Evolutionary conservation across 2,329 filamentous ascomycete species (phyloP), one percentile per base, ranked within the genome.

Genomic region (Metarhizium guizhouense): DNA sequence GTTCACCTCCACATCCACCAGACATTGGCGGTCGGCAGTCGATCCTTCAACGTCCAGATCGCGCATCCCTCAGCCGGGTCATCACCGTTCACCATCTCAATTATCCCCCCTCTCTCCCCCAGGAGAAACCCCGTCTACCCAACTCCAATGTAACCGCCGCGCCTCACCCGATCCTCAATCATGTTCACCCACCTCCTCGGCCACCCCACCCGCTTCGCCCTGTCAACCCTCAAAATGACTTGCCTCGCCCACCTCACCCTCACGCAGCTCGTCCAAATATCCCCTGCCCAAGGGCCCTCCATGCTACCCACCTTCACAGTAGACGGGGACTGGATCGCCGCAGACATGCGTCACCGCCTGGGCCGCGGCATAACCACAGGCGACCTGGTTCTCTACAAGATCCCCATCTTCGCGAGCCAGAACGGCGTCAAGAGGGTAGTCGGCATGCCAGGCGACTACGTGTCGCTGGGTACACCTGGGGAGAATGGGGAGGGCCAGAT

Each of bases 281-380:
- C 79, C 20, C 70, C 76, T 4, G 84, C 84, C 16, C 76, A 76
- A 30, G 93, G 93, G 2, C 84, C 90, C 3, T 93, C 88, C 18
- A 97, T 97, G 94, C 80, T 94, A 52, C 93, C 93, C 7, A 96
- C 90, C 0, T 84, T 96, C 58, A 76, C 79, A 29, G 76, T 84
- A 1, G 70, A 76, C 8, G 85, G 85, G 55, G 87, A 93, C 65
- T 84, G 76, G 69, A 76, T 93, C 50, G 69, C 92, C 13, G 81
- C 89, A 54, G 84, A 84, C 57, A 84, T 84, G 62, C 73, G 77
- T n/a, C 80, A 86, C 70, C 82, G 86, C 6, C 77, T 82, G 34
- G 93, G 93, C 4, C 81, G 86, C 38, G 69, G 72, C 62, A 66
- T 84, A 14, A 66, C 72, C 52, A 85, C 96, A n/a, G 94, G 94